phyloP scores from a whole-genome alignment of 73 alveolate genomes.

The Paraurostyla sp. region DNA sequence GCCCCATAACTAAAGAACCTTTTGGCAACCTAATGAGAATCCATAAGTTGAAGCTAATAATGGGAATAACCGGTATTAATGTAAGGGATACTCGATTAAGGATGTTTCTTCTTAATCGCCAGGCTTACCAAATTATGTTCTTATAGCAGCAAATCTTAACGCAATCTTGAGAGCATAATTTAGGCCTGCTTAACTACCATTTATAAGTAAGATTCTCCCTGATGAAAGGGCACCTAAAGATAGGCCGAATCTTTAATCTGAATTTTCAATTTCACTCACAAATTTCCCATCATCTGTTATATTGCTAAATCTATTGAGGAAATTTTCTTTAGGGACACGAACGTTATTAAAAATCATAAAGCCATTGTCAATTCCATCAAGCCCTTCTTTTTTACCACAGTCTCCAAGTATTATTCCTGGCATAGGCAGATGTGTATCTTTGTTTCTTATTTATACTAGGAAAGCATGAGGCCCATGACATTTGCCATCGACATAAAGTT shows the following conservation, averaged over 20 bases:
- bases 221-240: slow-evolving; percentile 68
- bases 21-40: background rate
- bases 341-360: slow-evolving; percentile 74
- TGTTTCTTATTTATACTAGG: slow-evolving; percentile 80
- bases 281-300: slow-evolving; percentile 75
- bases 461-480: slow-evolving; percentile 86
- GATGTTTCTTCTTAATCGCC: slow-evolving; percentile 19
- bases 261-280: slow-evolving; percentile 62
- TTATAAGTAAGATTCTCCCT: slow-evolving; percentile 21
- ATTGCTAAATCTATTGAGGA: slow-evolving; percentile 78
- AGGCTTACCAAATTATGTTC: slow-evolving; percentile 69
- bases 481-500: slow-evolving; percentile 70
- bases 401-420: slow-evolving; percentile 88
- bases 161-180: slow-evolving; percentile 30
- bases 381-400: slow-evolving; percentile 85
- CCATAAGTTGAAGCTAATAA: slow-evolving; percentile 9
- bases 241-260: slow-evolving; percentile 80
- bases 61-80: slow-evolving; percentile 54
- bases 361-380: slow-evolving; percentile 89
- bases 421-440: slow-evolving; percentile 63
- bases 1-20: background rate
- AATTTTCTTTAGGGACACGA: slow-evolving; percentile 81
- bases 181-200: no score
- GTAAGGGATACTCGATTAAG: slow-evolving; percentile 60
- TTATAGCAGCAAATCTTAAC: slow-evolving; percentile 57